A percentile compares a stretch with the other conserved stretches of the same genome.
phyloP scores from a whole-genome alignment of 2,329 filamentous ascomycete genomes.

The Exophiala sideris region DNA sequence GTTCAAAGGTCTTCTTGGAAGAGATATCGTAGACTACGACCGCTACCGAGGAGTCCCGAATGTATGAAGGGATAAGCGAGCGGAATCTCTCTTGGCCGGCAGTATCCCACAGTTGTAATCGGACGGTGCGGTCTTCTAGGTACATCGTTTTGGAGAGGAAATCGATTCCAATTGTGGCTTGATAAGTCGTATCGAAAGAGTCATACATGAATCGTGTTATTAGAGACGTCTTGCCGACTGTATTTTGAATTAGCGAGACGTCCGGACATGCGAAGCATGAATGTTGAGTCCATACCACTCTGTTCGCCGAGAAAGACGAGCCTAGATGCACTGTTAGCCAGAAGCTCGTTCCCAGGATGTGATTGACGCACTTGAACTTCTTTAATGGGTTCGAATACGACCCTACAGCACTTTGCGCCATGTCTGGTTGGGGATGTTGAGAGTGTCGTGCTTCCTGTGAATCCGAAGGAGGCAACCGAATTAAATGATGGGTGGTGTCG shows the following conservation, averaged over 20 bases:
- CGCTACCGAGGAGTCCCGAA: slow-evolving; percentile 94
- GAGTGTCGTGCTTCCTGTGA: background rate
- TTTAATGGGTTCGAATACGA: slow-evolving; percentile 99
- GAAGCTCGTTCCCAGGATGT: background rate
- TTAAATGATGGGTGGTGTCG: background rate
- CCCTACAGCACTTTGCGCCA: slow-evolving; percentile 75
- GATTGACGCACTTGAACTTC: slow-evolving; percentile 85
- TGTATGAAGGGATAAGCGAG: slow-evolving; percentile 95
- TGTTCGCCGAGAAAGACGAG: slow-evolving; percentile 97
- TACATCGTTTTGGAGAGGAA: slow-evolving; percentile 99
- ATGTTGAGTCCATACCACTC: slow-evolving; percentile 67
- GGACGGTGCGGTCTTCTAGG: slow-evolving; percentile 94
- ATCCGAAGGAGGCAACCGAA: background rate
- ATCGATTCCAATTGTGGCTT: slow-evolving; percentile 98
- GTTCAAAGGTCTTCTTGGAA: slow-evolving; percentile 95
- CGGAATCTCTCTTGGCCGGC: slow-evolving; percentile 97
- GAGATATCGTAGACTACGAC: slow-evolving; percentile 99
- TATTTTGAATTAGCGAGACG: slow-evolving; percentile 15
- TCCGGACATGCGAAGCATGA: background rate
- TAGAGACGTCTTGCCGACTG: slow-evolving; percentile 96
- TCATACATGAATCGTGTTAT: slow-evolving; percentile 99
- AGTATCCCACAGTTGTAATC: slow-evolving; percentile 97
- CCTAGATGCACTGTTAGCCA: slow-evolving; percentile 49
- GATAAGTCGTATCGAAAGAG: slow-evolving; percentile 99
- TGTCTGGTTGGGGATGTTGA: slow-evolving; percentile 46